Conservation (phyloP, 192 early-diverging fungal species). For the Phlyctochytrium arcticum region DNA sequence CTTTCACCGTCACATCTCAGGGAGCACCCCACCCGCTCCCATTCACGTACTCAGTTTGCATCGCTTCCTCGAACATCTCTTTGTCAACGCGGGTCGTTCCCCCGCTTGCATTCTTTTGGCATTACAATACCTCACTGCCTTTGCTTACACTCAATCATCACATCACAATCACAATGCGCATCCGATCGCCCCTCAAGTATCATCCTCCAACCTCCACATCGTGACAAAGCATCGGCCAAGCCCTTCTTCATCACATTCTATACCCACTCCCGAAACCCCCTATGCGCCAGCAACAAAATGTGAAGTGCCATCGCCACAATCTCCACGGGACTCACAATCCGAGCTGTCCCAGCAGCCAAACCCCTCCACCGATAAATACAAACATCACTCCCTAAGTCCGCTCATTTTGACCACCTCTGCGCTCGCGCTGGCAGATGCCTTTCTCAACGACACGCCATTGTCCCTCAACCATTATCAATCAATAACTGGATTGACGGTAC, state of each 20-base stretch:
- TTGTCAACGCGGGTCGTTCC: neutral
- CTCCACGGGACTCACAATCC: too few relatives aligned
- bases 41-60: neutral
- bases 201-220: too few relatives aligned
- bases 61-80: neutral
- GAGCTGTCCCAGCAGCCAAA: too few relatives aligned
- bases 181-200: too few relatives aligned
- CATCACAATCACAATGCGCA: neutral
- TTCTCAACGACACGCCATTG: constrained; percentile 2
- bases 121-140: constrained; percentile 12
- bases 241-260: too few relatives aligned
- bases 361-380: too few relatives aligned
- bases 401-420: constrained; percentile 5
- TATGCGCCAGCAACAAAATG: too few relatives aligned
- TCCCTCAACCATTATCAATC: neutral
- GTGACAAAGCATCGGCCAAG: too few relatives aligned
- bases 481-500: neutral
- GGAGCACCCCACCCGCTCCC: too few relatives aligned
- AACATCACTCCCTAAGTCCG: neutral
- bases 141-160: neutral
- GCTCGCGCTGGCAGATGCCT: constrained; percentile 1
- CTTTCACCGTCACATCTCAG: neutral
- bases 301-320: too few relatives aligned
- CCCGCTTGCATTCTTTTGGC: constrained; percentile 7
- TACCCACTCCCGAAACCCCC: too few relatives aligned